Percentiles rank a stretch among this genome's conserved stretches.
These are phyloP conservation scores for Thalia dealbata DNA, from an alignment of 176 grass and related monocot genomes.

Conservation along the genomic window DNA sequence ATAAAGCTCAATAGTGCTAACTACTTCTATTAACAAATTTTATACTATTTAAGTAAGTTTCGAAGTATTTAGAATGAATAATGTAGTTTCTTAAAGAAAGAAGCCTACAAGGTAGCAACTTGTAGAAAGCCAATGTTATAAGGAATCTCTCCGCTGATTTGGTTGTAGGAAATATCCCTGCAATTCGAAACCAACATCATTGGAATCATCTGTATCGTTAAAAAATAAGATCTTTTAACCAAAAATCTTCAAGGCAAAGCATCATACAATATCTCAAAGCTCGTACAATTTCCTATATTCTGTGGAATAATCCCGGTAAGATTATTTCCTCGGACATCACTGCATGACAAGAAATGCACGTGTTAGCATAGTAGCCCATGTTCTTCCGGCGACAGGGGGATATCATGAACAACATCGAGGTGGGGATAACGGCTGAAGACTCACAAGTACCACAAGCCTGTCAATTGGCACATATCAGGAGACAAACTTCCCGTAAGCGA, in stretches of 20 bases:
- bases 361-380: slow-evolving; percentile 3
- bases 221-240: no score
- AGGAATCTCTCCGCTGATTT: slow-evolving; percentile 95
- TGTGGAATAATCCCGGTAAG: slow-evolving; percentile 93
- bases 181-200: slow-evolving; percentile 10
- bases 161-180: slow-evolving; percentile 98
- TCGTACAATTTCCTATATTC: slow-evolving; percentile 92
- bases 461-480: slow-evolving; percentile 93
- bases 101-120: slow-evolving; percentile 87
- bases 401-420: not conserved
- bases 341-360: slow-evolving; percentile 22
- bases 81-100: not conserved
- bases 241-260: not conserved
- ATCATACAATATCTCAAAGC: slow-evolving; percentile 91
- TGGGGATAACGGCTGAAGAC: slow-evolving; percentile 14
- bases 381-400: not conserved
- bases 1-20: not conserved
- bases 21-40: not conserved
- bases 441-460: slow-evolving; percentile 99
- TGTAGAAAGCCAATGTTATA: slow-evolving; percentile 98
- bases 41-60: not conserved
- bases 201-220: not conserved
- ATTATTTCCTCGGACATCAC: slow-evolving; percentile 96
- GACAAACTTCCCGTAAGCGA: slow-evolving; percentile 74
- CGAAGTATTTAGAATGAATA: not conserved